Evolutionary conservation across 2,329 filamentous ascomycete genomes (phyloP), one percentile per base, ranked within the genome.

Genomic region (Aspergillus candidus): DNA sequence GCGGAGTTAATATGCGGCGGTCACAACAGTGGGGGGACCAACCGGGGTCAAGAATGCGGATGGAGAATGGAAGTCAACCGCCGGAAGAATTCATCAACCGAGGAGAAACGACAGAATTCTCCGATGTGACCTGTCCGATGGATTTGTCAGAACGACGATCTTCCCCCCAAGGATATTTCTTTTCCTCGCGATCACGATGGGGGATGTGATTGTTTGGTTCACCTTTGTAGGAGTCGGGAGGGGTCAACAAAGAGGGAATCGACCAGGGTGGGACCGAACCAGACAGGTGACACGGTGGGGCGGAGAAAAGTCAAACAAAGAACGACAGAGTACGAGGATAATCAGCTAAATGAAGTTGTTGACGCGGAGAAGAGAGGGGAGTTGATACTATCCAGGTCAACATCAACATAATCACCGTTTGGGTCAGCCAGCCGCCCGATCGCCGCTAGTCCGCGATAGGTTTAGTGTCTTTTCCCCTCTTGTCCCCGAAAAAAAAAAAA

Each of bases 381-480:
- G 37, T 35, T 37, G 40, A 39, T 27, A 39, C 40, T 36, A 27
- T 39, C 41, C 40, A 51, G 43, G 44, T 52, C 41, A 51, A 52
- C 48, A 48, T 43, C 15, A 15, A 15, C 15, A 15, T 15, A 52
- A 48, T 43, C 45, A 41, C 50, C 50, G 49, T 51, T 50, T 49
- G 44, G 44, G 35, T 35, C 17, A 38, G 43, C 42, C 41, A 43
- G 51, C 43, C 38, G 44, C 32, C 47, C 41, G 60, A 63, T 63
- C 53, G 54, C 38, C 60, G 47, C 61, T 65, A 65, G 31, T 31
- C 58, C 55, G n/a, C 56, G 55, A 63, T 64, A 59, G 62, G 60
- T 4, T 54, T 63, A 63, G 55, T 48, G 53, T 35, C 22, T 10
- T 40, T 52, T 46, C 52, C 48, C 43, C 49, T 39, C 51, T 47